Evolutionary conservation across 2,329 filamentous ascomycete genomes (phyloP).

Genomic region (Venturia asperata): DNA sequence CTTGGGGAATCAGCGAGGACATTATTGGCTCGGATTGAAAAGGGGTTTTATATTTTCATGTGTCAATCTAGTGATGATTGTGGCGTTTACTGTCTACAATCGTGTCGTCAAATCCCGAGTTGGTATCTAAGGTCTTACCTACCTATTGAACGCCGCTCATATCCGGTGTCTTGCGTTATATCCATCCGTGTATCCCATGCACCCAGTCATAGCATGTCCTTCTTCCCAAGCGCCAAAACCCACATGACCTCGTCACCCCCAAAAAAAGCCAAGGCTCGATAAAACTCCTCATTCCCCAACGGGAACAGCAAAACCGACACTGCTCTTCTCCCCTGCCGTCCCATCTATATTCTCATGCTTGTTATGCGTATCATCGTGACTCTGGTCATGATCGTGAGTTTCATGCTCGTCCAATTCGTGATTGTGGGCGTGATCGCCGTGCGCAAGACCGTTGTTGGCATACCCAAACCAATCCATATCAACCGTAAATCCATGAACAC

Average conservation of each 20-base stretch:
- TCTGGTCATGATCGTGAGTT: not conserved
- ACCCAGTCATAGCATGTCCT: not conserved
- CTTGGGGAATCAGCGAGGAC: too few species aligned
- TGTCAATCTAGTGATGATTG: too few species aligned
- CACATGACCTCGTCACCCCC: not conserved
- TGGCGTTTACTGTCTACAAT: not conserved
- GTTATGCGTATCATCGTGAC: not conserved
- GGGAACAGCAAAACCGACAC: slow-evolving; percentile 4
- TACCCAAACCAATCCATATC: slow-evolving; percentile 25
- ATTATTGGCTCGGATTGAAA: too few species aligned
- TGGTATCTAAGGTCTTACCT: slow-evolving; percentile 3
- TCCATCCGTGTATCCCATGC: not conserved
- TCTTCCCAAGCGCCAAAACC: not conserved
- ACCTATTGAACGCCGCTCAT: not conserved
- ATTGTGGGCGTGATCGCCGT: not conserved
- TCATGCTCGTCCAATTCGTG: not conserved
- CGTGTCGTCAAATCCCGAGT: not conserved
- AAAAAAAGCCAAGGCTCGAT: not conserved
- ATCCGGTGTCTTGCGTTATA: not conserved
- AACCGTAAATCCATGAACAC: slow-evolving; percentile 25
- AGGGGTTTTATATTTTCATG: too few species aligned
- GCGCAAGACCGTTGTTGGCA: not conserved
- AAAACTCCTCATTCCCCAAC: not conserved
- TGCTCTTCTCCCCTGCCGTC: not conserved
- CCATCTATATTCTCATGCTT: not conserved